Evolutionary conservation across 257 asterid genomes (phyloP).

Genomic region (Solanum dulcamara): DNA sequence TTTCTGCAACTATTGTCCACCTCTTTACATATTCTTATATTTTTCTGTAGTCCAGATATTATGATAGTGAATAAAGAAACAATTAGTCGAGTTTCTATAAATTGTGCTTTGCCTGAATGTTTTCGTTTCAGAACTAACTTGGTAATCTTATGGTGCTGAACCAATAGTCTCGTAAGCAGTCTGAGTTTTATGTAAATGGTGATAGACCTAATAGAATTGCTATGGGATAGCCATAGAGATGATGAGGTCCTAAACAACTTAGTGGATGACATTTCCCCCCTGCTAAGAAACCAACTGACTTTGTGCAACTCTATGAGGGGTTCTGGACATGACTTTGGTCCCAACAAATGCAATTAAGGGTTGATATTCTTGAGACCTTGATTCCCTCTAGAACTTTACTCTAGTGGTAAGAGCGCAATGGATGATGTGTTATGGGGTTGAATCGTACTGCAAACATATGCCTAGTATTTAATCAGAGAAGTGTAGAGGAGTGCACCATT

Average conservation of each 20-base stretch:
- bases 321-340: neutral
- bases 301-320: neutral
- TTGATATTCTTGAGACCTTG: neutral
- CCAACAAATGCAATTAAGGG: neutral
- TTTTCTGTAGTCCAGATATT: neutral
- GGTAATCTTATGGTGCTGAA: neutral
- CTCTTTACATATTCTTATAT: neutral
- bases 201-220: neutral
- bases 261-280: neutral
- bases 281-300: neutral
- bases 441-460: neutral
- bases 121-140: neutral
- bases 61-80: neutral
- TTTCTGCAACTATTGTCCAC: neutral
- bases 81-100: neutral
- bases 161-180: neutral
- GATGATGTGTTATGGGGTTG: neutral
- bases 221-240: neutral
- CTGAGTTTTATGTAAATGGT: neutral
- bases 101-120: neutral
- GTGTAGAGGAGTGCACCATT: neutral
- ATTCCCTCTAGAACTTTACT: neutral
- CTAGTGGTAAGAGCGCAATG: neutral
- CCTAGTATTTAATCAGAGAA: neutral
- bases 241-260: neutral